Evolutionary conservation across 1,139 yeast genomes (phyloP), one percentile per base, ranked within the genome.

Genomic region (Debaryomyces sp.): DNA sequence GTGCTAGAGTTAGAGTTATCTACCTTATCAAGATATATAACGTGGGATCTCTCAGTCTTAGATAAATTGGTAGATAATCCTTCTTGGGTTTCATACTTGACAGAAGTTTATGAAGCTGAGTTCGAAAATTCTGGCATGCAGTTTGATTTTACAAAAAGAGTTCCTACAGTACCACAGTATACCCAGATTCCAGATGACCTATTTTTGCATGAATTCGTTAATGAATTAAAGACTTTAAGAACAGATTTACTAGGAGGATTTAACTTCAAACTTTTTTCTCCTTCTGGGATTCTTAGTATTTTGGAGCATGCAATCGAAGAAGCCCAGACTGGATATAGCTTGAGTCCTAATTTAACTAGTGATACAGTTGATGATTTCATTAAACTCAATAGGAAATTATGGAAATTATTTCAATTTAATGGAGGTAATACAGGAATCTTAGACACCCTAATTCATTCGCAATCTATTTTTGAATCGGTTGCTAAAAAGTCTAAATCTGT

Each of bases 101-200:
- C 30, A 30, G 43, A 42, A 18, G 12, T 33, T 26, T 13, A 12
- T 23, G 30, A 36, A 27, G 10, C 37, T 39, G 17, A 36, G 35
- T n/a, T 24, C 40, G 15, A 33, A 10, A 24, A 41, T 15, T 9
- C 30, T 24, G 18, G 15, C 8, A 22, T 40, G 7, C 24, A 10
- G 5, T 13, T 47, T 22, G 42, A 43, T 29, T 26, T 46, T 18
- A 32, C 27, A 23, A 26, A 39, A 12, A 22, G 26, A 10, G 4
- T 10, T 3, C 26, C 15, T 2, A 10, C 13, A 15, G 34, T 10
- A 21, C 26, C n/a, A n/a, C 39, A 32, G 12, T 59, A 62, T 44
- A 49, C 46, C 29, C 67, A 63, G 48, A 55, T 63, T 15, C 66
- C 66, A 1, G 63, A 61, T 27, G 51, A 58, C 35, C 53, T 63